These are phyloP conservation scores for Xylariales sp. DNA, from an alignment of 2,329 filamentous ascomycete species.

Conservation along the genomic window DNA sequence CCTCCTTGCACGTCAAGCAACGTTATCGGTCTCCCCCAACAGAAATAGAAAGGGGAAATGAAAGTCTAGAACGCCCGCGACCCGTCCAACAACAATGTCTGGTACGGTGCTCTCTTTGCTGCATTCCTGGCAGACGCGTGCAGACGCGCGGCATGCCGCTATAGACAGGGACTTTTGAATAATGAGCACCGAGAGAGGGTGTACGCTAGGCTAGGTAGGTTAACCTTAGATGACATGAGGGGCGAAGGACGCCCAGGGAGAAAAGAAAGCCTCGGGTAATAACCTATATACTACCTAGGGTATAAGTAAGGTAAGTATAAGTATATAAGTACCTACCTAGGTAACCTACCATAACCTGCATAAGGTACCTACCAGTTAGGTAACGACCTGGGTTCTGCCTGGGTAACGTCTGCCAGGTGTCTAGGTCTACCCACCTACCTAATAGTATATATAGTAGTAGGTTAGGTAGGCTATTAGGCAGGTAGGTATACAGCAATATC, in stretches of 20 bases:
- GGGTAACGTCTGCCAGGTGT: too few species aligned
- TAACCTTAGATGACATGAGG: not conserved
- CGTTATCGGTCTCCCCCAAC: slow-evolving; percentile 7
- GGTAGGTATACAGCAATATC: too few species aligned
- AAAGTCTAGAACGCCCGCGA: slow-evolving; percentile 30
- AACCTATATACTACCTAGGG: not conserved
- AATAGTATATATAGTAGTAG: too few species aligned
- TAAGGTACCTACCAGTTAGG: too few species aligned
- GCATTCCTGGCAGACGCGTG: slow-evolving; percentile 39
- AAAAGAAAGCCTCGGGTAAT: slow-evolving; percentile 29
- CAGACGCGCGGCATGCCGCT: slow-evolving; percentile 36
- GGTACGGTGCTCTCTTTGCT: slow-evolving; percentile 24
- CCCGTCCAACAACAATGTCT: slow-evolving; percentile 14
- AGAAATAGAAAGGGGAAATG: slow-evolving; percentile 15
- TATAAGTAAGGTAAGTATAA: too few species aligned
- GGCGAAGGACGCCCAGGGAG: slow-evolving; percentile 7
- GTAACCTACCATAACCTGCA: too few species aligned
- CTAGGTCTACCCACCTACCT: too few species aligned
- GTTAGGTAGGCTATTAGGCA: too few species aligned
- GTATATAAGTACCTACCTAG: too few species aligned
- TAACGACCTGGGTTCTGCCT: too few species aligned
- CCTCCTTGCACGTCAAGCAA: slow-evolving; percentile 13
- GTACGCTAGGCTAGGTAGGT: too few species aligned
- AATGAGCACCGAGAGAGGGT: slow-evolving; percentile 6
- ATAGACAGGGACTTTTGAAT: slow-evolving; percentile 17